A percentile compares a stretch with the other conserved stretches of the same genome.
phyloP scores from a whole-genome alignment of 164 flowering plant species.

The Piper betle region DNA sequence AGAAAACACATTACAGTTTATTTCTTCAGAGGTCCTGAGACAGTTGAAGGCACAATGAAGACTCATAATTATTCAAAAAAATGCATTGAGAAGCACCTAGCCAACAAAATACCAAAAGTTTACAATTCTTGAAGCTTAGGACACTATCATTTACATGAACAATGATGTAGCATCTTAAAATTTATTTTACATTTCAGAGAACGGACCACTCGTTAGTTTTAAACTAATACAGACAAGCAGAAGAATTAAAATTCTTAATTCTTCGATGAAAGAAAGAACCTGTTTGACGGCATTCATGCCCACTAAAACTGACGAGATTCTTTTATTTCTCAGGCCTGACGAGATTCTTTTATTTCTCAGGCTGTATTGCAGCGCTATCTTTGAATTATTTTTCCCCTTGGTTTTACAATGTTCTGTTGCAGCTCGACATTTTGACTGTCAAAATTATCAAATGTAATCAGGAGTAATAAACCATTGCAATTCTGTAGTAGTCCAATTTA shows the following conservation, averaged over 20 bases:
- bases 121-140: too few relatives aligned
- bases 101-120: too few relatives aligned
- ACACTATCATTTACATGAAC: too few relatives aligned
- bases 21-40: too few relatives aligned
- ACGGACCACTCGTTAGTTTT: too few relatives aligned
- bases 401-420: constrained; percentile 65
- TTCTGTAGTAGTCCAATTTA: too few relatives aligned
- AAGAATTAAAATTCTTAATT: not conserved
- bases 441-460: constrained; percentile 1
- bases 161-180: too few relatives aligned
- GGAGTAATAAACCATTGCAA: too few relatives aligned
- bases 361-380: constrained; percentile 86
- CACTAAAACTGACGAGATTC: constrained; percentile 69
- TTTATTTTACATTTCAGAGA: not conserved
- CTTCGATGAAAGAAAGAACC: constrained; percentile 24
- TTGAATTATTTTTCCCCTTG: constrained; percentile 77
- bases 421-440: constrained; percentile 79
- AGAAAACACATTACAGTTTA: too few relatives aligned
- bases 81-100: too few relatives aligned
- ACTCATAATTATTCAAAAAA: too few relatives aligned
- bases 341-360: constrained; percentile 70
- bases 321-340: constrained; percentile 67
- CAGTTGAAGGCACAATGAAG: too few relatives aligned
- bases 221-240: not conserved
- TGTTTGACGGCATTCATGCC: constrained; percentile 82